phyloP scores from a whole-genome alignment of 257 asterid genomes.

The Datura wrightii region DNA sequence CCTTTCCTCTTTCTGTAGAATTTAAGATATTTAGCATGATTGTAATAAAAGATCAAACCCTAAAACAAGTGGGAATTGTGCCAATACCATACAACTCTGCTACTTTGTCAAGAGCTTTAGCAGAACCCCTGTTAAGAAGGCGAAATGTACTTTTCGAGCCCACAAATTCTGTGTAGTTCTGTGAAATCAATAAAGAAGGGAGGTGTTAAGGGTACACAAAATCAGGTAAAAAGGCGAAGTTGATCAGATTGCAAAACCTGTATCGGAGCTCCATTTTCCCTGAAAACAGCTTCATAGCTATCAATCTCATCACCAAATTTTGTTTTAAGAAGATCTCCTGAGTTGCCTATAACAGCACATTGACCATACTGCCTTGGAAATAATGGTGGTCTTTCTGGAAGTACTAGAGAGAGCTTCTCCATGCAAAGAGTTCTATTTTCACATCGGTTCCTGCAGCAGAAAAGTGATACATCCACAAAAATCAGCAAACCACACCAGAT shows the following conservation, averaged over 20 bases:
- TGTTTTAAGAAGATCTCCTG: constrained; percentile 92
- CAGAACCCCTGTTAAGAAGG: constrained; percentile 97
- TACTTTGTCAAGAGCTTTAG: constrained; percentile 99
- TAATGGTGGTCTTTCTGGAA: constrained; percentile 85
- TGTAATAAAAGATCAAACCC: constrained; percentile 32
- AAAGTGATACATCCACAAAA: constrained; percentile 15
- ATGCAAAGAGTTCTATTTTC: constrained; percentile 79
- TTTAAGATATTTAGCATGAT: constrained; percentile 39
- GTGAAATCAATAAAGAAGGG: constrained; percentile 40
- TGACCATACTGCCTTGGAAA: constrained; percentile 76
- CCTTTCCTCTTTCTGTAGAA: constrained; percentile 81
- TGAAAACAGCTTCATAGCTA: constrained; percentile 74
- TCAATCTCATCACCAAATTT: constrained; percentile 92
- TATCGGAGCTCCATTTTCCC: constrained; percentile 98
- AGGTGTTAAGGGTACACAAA: constrained; percentile 36
- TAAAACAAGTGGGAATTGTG: constrained; percentile 40
- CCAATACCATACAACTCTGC: constrained; percentile 90
- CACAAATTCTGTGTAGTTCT: constrained; percentile 87
- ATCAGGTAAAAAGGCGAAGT: constrained; percentile 25
- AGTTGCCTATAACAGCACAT: constrained; percentile 98
- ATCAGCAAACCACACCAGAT: constrained; percentile 17
- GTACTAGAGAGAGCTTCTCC: constrained; percentile 92
- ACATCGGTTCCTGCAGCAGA: constrained; percentile 73
- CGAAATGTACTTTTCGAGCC: constrained; percentile 96
- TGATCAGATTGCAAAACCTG: constrained; percentile 53